Evolutionary conservation across 139 green algal genomes (phyloP).

Genomic region (Gonium pectorale): DNA sequence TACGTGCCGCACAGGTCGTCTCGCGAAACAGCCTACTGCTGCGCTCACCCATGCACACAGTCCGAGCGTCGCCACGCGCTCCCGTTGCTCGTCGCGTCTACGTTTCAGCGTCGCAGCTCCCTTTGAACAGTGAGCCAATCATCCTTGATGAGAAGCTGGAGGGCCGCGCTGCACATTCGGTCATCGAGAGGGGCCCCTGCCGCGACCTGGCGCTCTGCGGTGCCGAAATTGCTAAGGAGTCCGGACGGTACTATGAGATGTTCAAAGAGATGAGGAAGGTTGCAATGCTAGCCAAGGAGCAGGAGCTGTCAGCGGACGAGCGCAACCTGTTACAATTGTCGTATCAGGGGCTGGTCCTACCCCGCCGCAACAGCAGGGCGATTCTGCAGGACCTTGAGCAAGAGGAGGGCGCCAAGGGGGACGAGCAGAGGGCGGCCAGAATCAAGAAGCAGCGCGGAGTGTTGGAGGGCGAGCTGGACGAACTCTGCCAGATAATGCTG

Average conservation of each 20-base stretch:
- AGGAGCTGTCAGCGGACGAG: constrained; percentile 97
- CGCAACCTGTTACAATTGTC: constrained; percentile 88
- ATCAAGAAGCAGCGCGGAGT: constrained; percentile 75
- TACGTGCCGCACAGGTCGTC: too few species aligned
- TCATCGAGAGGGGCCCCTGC: background rate
- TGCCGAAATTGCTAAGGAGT: constrained; percentile 98
- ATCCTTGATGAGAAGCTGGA: too few species aligned
- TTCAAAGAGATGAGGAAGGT: constrained; percentile 97
- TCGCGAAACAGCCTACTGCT: too few species aligned
- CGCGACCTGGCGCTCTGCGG: constrained; percentile 84
- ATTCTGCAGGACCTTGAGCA: constrained; percentile 97
- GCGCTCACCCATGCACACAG: too few species aligned
- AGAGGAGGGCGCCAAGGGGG: constrained; percentile 96
- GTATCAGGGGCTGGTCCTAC: constrained; percentile 98
- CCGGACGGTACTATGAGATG: constrained; percentile 94
- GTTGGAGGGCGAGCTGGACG: constrained; percentile 93
- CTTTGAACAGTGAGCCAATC: too few species aligned
- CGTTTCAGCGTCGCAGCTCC: too few species aligned
- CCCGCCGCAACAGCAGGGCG: constrained; percentile 93
- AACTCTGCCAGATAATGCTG: constrained; percentile 92
- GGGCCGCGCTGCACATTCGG: too few species aligned
- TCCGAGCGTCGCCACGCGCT: too few species aligned
- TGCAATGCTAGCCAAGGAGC: constrained; percentile 83
- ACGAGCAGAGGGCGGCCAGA: constrained; percentile 89
- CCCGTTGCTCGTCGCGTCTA: too few species aligned